Base-by-base conservation (phyloP, 1,284 basidiomycete genomes). In the Pseudozyma sp. region DNA sequence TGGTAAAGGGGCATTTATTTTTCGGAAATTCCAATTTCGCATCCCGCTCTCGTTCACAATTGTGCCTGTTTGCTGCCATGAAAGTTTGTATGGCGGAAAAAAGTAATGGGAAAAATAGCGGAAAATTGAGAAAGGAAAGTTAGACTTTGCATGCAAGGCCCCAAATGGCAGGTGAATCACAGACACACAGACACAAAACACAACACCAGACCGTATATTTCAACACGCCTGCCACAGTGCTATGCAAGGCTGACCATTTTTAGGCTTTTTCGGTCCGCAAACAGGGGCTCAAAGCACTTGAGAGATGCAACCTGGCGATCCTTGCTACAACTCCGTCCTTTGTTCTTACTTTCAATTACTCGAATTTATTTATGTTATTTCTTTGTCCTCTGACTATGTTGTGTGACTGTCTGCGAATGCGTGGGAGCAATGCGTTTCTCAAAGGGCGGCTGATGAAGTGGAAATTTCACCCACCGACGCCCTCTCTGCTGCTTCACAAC, bases 391-490 rank as follows among this genome's bases (percentile, higher is more conserved):
- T 19, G 18, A 19, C 45, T 47, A 19, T 25, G 31, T 11, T 40
- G 40, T 25, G 36, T 19, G 38, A 52, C 36, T n/a, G 35, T 52
- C n/a, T 21, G 38, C 14, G n/a, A 21, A 38, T 14, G 14, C 7
- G 58, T 39, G 50, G 43, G 47, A 57, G 56, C 51, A 39, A 50
- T 25, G 25, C 38, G 14, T 4, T 31, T 31, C 25, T 31, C 1
- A 16, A 58, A 40, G 18, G 48, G 56, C 56, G 56, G 56, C 48
- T 58, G 56, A 51, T 58, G 56, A 50, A 58, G 48, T 48, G 8
- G n/a, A 58, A 57, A 31, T 58, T 51, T 34, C 39, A 45, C n/a
- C 47, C 56, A 58, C 47, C 56, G 48, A 58, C 56, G 47, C 54
- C 52, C 39, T 4, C 3, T 31, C 25, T 31, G 31, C 35, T 31